phyloP scores from a whole-genome alignment of 108 stramenopile species.

The Skeletonema costatum region DNA sequence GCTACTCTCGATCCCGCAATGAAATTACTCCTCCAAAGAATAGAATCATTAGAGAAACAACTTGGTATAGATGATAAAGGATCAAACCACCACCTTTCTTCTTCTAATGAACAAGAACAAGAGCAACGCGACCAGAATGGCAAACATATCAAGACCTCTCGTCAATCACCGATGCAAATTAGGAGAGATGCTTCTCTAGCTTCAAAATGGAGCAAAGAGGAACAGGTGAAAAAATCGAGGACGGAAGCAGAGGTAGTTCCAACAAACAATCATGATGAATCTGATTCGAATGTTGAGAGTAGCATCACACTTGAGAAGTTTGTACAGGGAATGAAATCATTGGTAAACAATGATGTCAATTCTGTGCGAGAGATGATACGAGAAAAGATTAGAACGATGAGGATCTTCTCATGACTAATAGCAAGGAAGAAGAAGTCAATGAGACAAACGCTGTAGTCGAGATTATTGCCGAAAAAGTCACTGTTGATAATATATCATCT shows the following conservation, averaged over 20 bases:
- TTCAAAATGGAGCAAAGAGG: constrained; percentile 17
- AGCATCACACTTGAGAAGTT: background rate
- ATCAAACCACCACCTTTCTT: background rate
- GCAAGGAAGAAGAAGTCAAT: background rate
- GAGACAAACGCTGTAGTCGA: background rate
- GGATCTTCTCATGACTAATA: background rate
- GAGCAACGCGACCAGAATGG: constrained; percentile 12
- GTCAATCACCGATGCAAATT: constrained; percentile 35
- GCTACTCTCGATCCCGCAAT: constrained; percentile 7
- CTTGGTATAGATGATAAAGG: constrained; percentile 16
- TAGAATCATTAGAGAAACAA: constrained; percentile 35
- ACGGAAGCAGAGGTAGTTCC: background rate
- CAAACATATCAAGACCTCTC: background rate
- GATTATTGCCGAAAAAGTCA: background rate
- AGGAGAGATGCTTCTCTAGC: constrained; percentile 25
- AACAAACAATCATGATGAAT: background rate
- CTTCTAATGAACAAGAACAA: background rate
- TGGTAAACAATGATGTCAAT: background rate
- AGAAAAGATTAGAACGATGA: background rate
- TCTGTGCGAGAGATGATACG: background rate
- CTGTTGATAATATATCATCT: background rate
- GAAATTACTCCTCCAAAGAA: constrained; percentile 23
- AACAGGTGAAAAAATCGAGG: background rate
- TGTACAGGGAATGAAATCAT: background rate
- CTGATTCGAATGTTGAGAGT: background rate